Conservation (phyloP, 768 basidiomycete genomes). For the Pleurotus ostreatus region DNA sequence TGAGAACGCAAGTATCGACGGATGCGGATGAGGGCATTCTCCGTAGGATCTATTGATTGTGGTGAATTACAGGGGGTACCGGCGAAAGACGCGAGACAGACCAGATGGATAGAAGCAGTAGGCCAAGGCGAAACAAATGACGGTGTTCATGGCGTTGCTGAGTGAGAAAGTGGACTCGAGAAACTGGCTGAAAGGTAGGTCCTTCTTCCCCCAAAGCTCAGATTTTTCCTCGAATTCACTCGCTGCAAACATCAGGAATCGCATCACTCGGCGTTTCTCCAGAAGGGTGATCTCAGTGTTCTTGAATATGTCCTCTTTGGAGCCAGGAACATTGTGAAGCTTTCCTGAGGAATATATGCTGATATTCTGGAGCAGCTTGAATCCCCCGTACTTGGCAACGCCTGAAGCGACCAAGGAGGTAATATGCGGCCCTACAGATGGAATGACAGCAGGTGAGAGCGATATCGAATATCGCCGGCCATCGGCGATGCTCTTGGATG, state of each 20-base stretch:
- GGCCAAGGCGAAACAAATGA: slow-evolving; percentile 77
- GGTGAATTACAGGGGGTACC: slow-evolving; percentile 6
- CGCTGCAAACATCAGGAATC: slow-evolving; percentile 79
- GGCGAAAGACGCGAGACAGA: slow-evolving; percentile 23
- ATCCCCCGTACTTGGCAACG: slow-evolving; percentile 88
- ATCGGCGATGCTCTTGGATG: slow-evolving; percentile 40
- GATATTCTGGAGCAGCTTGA: slow-evolving; percentile 73
- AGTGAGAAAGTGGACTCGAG: slow-evolving; percentile 64
- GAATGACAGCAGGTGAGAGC: slow-evolving; percentile 78
- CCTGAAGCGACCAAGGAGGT: slow-evolving; percentile 76
- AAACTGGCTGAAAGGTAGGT: slow-evolving; percentile 57
- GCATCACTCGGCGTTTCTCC: slow-evolving; percentile 90
- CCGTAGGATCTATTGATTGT: slow-evolving; percentile 52
- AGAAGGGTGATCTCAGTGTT: slow-evolving; percentile 69
- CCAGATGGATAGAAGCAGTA: slow-evolving; percentile 60
- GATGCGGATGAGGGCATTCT: slow-evolving; percentile 64
- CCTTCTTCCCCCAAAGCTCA: slow-evolving; percentile 53
- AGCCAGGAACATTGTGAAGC: slow-evolving; percentile 72
- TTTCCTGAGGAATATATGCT: slow-evolving; percentile 47
- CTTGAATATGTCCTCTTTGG: slow-evolving; percentile 93
- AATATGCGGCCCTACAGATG: slow-evolving; percentile 75
- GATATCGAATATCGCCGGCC: slow-evolving; percentile 82
- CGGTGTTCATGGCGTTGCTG: slow-evolving; percentile 47
- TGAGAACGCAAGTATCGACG: slow-evolving; percentile 71
- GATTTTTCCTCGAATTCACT: slow-evolving; percentile 65